Percentiles rank a stretch among this genome's conserved stretches.
These are phyloP conservation scores for Sclerospora graminicola DNA, from an alignment of 352 stramenopile genomes.

Conservation along the genomic window DNA sequence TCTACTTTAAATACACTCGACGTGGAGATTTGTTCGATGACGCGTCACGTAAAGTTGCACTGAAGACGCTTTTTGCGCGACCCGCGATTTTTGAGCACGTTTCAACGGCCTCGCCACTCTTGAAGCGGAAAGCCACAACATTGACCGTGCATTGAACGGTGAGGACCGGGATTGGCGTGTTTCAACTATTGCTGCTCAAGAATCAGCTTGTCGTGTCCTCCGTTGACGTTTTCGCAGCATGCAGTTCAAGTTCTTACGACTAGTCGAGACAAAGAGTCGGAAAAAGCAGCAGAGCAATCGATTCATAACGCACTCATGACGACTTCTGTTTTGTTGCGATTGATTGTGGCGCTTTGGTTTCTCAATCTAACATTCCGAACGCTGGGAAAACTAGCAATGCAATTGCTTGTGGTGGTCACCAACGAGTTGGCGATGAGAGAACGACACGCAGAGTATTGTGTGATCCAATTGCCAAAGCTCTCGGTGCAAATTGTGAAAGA, in stretches of 20 bases:
- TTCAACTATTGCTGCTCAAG: conserved; percentile 48
- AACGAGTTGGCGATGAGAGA: too few species aligned
- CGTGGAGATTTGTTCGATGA: too few species aligned
- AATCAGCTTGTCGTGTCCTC: conserved; percentile 27
- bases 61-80: conserved; percentile 46
- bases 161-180: conserved; percentile 11
- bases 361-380: conserved; percentile 55
- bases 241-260: conserved; percentile 47
- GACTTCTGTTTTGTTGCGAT: conserved; percentile 35
- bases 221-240: conserved; percentile 66
- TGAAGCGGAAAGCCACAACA: conserved; percentile 7
- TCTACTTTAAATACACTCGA: too few species aligned
- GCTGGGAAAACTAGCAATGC: conserved; percentile 52
- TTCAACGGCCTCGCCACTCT: conserved; percentile 32
- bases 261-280: too few species aligned
- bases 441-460: too few species aligned
- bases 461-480: too few species aligned
- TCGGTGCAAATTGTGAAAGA: too few species aligned
- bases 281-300: too few species aligned
- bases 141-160: too few species aligned
- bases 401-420: too few species aligned
- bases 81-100: conserved; percentile 42
- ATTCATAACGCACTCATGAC: conserved; percentile 36
- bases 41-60: too few species aligned
- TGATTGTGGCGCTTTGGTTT: conserved; percentile 36